A percentile compares a stretch with the other conserved stretches of the same genome.
Conservation (phyloP, 129 eudicot species). For the Helianthus tuberosus region DNA sequence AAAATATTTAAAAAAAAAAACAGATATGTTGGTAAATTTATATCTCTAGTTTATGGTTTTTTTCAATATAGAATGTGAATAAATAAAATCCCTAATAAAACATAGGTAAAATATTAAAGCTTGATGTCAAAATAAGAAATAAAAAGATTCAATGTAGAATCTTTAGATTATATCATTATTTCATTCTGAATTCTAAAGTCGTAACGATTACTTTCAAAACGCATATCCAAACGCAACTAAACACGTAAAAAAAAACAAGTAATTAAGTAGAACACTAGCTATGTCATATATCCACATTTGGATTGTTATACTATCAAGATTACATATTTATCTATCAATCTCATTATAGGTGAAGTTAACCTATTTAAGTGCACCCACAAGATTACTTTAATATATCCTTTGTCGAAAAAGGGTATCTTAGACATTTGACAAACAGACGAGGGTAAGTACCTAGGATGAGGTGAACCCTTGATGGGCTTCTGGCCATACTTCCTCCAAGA, state of each 20-base stretch:
- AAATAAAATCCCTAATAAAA: neutral
- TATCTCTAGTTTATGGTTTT: neutral
- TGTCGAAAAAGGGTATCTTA: neutral
- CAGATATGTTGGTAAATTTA: neutral
- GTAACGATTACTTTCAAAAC: too few species aligned
- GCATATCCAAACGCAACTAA: too few species aligned
- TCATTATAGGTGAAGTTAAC: neutral
- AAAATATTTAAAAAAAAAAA: neutral
- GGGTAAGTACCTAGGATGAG: slow-evolving; percentile 77
- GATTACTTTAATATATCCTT: neutral
- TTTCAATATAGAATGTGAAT: neutral
- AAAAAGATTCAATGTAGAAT: neutral
- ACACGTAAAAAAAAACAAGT: too few species aligned
- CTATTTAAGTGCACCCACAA: neutral
- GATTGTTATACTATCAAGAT: neutral
- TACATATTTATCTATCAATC: neutral
- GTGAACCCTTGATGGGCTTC: slow-evolving; percentile 60
- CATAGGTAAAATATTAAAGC: neutral
- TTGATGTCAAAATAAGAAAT: neutral
- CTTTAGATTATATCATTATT: neutral
- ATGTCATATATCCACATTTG: neutral
- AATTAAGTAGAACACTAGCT: too few species aligned
- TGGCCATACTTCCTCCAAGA: slow-evolving; percentile 78
- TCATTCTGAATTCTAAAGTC: too few species aligned
- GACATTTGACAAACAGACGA: neutral